Conservation (phyloP, 2,329 filamentous ascomycete genomes). For the Paracoccidioides lutzii region DNA sequence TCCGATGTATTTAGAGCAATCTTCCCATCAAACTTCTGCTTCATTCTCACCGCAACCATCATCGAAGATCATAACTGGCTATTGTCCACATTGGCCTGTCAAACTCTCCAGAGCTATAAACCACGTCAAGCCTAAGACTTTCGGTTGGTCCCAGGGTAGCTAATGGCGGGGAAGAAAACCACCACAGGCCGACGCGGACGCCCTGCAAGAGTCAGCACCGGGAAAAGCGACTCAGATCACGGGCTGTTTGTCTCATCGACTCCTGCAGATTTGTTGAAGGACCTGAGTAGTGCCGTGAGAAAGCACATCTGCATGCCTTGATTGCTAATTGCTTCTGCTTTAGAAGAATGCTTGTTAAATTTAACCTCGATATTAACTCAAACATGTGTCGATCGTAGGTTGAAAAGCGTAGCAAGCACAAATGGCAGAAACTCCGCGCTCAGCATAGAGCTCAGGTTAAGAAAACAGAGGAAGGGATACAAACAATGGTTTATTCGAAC, state of each 20-base stretch:
- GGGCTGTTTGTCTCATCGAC: neutral
- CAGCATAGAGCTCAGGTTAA: constrained; percentile 10
- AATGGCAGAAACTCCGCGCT: constrained; percentile 9
- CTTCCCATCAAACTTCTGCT: too few relatives aligned
- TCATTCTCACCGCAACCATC: too few relatives aligned
- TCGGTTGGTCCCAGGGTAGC: neutral
- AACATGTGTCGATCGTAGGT: constrained; percentile 1
- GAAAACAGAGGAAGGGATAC: constrained; percentile 8
- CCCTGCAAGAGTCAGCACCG: neutral
- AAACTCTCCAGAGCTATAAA: neutral
- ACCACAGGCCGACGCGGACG: neutral
- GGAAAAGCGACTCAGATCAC: neutral
- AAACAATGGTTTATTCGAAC: constrained; percentile 3
- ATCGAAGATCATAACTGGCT: too few relatives aligned
- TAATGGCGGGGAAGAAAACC: neutral
- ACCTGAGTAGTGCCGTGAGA: constrained; percentile 12
- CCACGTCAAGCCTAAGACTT: too few relatives aligned
- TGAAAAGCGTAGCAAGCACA: constrained; percentile 6
- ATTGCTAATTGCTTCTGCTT: neutral
- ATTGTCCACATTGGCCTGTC: neutral
- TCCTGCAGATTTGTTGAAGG: constrained; percentile 8
- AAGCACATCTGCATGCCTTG: neutral
- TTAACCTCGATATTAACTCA: neutral
- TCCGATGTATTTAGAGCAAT: too few relatives aligned
- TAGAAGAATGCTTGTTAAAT: neutral